Evolutionary conservation across 2,329 filamentous ascomycete species (phyloP).

Genomic region (Claviceps spartinae): DNA sequence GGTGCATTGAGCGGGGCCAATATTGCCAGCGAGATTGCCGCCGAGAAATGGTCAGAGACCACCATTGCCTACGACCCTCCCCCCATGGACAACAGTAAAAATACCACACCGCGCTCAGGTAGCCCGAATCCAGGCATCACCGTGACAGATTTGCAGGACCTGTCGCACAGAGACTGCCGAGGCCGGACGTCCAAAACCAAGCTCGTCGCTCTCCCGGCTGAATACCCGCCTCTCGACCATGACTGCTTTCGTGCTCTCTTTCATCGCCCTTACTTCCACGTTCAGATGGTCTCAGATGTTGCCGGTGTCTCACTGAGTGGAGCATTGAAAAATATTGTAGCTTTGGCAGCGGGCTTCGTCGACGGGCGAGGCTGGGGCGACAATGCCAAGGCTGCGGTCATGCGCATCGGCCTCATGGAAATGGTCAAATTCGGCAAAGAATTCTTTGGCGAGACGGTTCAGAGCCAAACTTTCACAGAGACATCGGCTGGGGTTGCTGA

Average conservation of each 20-base stretch:
- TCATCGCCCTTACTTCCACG: constrained; percentile 94
- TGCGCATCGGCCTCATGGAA: constrained; percentile 89
- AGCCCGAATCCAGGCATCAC: constrained; percentile 37
- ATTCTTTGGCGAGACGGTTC: constrained; percentile 77
- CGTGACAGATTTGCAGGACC: constrained; percentile 40
- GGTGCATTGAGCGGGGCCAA: constrained; percentile 92
- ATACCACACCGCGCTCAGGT: constrained; percentile 39
- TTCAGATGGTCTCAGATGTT: constrained; percentile 87
- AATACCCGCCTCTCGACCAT: constrained; percentile 81
- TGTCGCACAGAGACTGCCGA: constrained; percentile 55
- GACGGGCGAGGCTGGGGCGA: constrained; percentile 95
- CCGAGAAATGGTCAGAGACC: constrained; percentile 94
- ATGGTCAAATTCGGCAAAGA: constrained; percentile 92
- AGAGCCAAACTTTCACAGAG: constrained; percentile 84
- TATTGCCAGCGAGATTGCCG: constrained; percentile 87
- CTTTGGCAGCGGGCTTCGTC: constrained; percentile 86
- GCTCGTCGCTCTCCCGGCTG: constrained; percentile 61
- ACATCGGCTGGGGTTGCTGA: constrained; percentile 92
- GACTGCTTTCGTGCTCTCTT: constrained; percentile 73
- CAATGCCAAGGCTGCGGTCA: constrained; percentile 96
- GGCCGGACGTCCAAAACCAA: constrained; percentile 54
- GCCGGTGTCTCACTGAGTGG: constrained; percentile 90
- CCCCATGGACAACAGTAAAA: constrained; percentile 61
- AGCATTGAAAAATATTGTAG: constrained; percentile 93
- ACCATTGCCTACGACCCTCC: constrained; percentile 95